Base-by-base conservation (phyloP, 2,329 filamentous ascomycete genomes). In the Colletotrichum sp. region DNA sequence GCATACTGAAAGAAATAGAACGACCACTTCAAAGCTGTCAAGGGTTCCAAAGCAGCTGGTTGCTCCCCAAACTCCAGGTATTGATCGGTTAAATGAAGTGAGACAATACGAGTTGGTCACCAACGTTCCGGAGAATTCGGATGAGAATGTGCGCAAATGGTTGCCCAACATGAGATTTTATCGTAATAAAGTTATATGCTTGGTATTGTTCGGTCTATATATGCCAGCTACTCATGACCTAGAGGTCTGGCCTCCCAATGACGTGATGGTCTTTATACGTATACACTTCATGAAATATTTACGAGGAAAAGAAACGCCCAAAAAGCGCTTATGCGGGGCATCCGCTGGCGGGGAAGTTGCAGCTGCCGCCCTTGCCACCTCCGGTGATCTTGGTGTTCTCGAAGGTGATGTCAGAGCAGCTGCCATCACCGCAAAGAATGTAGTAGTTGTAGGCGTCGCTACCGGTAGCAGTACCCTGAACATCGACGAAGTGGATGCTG, bases 271-370 rank as follows among this genome's bases (percentile, higher is more conserved):
- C 22, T 16, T 52, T 27, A 58, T 32, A 36, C 30, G 22, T 58
- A 39, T 60, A 28, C 27, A 55, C 12, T 67, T 62, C 9, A 60
- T 34, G 12, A 13, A 64, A 64, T 75, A 67, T 67, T 16, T 43
- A 73, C 56, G 22, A 13, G 48, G 8, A 56, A 65, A 64, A n/a
- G 2, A 15, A 18, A 28, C 8, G n/a, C 3, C 4, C 55, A 8
- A 27, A 13, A 15, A 10, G 28, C 25, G 56, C 15, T 58, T 39
- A 76, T 15, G 64, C 16, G 10, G 70, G 74, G 48, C 74, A 76
- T 36, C 74, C 74, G 28, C 74, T 52, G 70, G 56, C 58, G n/a
- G 74, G 74, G 70, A 65, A 76, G 74, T 76, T 76, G 36, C 74
- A 76, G 56, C 32, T 39, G 36, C 58, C 58, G 18, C 70, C 70